These are phyloP conservation scores for Ustilago bromivora DNA, from an alignment of 1,284 basidiomycete species.

Conservation along the genomic window DNA sequence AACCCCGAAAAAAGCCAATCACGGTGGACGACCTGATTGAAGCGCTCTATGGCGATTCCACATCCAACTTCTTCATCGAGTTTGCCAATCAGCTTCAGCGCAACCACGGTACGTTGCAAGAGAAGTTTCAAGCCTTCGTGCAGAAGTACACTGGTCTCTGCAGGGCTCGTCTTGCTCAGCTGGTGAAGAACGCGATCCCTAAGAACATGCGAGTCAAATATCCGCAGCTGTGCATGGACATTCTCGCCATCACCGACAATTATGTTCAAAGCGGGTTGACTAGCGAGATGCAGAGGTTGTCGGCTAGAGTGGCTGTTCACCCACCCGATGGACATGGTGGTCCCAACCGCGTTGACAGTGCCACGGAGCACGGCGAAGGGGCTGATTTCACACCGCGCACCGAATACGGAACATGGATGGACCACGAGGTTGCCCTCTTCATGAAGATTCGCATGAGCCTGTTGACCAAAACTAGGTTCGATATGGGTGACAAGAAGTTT, in stretches of 20 bases:
- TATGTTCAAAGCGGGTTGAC: conserved; percentile 7
- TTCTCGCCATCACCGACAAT: conserved; percentile 12
- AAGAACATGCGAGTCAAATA: not conserved
- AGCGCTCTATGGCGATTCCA: conserved; percentile 3
- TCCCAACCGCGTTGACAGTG: too few relatives aligned
- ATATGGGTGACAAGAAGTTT: too few relatives aligned
- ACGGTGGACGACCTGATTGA: conserved; percentile 14
- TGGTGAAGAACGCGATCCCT: conserved; percentile 6
- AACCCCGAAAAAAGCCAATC: conserved; percentile 8
- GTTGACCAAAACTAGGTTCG: too few relatives aligned
- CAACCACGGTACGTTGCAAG: conserved; percentile 12
- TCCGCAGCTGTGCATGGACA: conserved; percentile 11
- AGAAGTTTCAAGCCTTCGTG: conserved; percentile 10
- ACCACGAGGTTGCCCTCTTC: too few relatives aligned
- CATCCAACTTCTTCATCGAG: not conserved
- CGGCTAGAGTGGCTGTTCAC: conserved; percentile 8
- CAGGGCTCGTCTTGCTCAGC: not conserved
- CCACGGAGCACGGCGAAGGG: too few relatives aligned
- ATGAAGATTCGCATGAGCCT: too few relatives aligned
- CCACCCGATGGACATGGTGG: too few relatives aligned
- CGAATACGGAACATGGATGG: too few relatives aligned
- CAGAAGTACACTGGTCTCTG: conserved; percentile 1
- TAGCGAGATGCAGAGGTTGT: conserved; percentile 21
- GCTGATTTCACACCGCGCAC: too few relatives aligned
- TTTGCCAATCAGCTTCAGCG: not conserved